Conservation (phyloP, 2,329 filamentous ascomycete genomes). For the Periconia sp. region DNA sequence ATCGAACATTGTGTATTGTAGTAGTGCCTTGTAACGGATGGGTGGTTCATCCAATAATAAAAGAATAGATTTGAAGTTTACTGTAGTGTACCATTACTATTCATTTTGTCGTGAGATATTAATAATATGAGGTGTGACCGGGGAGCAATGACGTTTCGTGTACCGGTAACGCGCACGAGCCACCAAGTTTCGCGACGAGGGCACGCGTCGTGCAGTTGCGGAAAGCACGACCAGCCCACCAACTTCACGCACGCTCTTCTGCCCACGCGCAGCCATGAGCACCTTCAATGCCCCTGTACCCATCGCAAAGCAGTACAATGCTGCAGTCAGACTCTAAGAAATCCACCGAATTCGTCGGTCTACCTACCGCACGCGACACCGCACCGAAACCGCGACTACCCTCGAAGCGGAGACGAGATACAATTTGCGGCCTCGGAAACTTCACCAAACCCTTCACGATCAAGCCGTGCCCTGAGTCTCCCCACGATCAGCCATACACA, state of each 20-base stretch:
- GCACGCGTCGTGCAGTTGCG: slow-evolving; percentile 24
- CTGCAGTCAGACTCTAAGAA: slow-evolving; percentile 25
- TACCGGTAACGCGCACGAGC: background rate
- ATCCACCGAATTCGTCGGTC: slow-evolving; percentile 26
- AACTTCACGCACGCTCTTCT: slow-evolving; percentile 4
- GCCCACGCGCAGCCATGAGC: slow-evolving; percentile 31
- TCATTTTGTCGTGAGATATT: too few species aligned
- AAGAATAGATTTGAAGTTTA: too few species aligned
- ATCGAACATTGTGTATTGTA: too few species aligned
- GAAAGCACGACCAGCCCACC: slow-evolving; percentile 17
- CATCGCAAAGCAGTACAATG: slow-evolving; percentile 41
- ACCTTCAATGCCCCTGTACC: slow-evolving; percentile 31
- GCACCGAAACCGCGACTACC: slow-evolving; percentile 31
- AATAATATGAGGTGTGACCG: background rate
- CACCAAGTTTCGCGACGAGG: background rate
- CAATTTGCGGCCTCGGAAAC: slow-evolving; percentile 32
- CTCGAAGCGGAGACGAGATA: slow-evolving; percentile 40
- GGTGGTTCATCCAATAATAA: too few species aligned
- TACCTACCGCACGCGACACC: slow-evolving; percentile 29
- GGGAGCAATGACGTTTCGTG: background rate
- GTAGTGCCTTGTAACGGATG: too few species aligned
- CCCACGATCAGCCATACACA: slow-evolving; percentile 32
- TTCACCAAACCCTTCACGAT: slow-evolving; percentile 38
- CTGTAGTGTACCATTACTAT: too few species aligned
- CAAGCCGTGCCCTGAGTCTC: slow-evolving; percentile 36